Evolutionary conservation across 2,329 filamentous ascomycete species (phyloP).

Genomic region (Coleophoma eucalyptorum): DNA sequence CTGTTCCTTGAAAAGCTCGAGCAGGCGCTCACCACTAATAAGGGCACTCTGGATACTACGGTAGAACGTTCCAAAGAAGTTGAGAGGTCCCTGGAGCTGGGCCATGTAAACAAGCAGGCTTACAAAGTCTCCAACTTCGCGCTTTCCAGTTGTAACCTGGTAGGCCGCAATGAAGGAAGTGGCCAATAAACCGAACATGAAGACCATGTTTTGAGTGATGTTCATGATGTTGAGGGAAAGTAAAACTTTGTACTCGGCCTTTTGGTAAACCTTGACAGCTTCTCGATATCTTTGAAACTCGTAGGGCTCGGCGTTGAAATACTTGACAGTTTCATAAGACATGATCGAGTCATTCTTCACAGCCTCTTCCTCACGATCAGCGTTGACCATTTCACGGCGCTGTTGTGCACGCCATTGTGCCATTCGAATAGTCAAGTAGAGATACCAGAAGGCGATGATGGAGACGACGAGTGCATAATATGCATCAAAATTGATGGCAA

Average conservation of each 20-base stretch:
- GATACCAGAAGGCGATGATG: conserved; percentile 91
- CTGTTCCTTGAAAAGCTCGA: conserved; percentile 94
- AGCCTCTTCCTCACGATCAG: conserved; percentile 90
- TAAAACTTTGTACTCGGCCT: conserved; percentile 71
- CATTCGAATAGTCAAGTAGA: conserved; percentile 95
- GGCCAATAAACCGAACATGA: conserved; percentile 71
- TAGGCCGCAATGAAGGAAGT: conserved; percentile 73
- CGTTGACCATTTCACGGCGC: conserved; percentile 90
- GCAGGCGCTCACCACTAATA: conserved; percentile 92
- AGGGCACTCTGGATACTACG: conserved; percentile 92
- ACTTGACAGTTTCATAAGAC: conserved; percentile 95
- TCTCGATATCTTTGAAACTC: conserved; percentile 71
- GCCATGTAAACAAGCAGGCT: conserved; percentile 72
- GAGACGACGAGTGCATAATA: conserved; percentile 88
- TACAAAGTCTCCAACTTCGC: conserved; percentile 68
- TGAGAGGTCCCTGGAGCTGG: conserved; percentile 75
- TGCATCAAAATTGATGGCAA: conserved; percentile 74
- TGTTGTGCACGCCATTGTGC: conserved; percentile 90
- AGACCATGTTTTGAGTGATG: conserved; percentile 74
- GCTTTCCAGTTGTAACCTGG: conserved; percentile 66
- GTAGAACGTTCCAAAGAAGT: conserved; percentile 94
- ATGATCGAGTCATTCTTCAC: conserved; percentile 99
- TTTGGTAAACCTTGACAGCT: conserved; percentile 69
- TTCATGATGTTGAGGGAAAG: conserved; percentile 78
- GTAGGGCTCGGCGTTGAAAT: conserved; percentile 81